Percentiles rank a stretch among this genome's conserved stretches.
These are phyloP conservation scores for Salix suchowensis DNA, from an alignment of 345 rosid species.

Conservation along the genomic window DNA sequence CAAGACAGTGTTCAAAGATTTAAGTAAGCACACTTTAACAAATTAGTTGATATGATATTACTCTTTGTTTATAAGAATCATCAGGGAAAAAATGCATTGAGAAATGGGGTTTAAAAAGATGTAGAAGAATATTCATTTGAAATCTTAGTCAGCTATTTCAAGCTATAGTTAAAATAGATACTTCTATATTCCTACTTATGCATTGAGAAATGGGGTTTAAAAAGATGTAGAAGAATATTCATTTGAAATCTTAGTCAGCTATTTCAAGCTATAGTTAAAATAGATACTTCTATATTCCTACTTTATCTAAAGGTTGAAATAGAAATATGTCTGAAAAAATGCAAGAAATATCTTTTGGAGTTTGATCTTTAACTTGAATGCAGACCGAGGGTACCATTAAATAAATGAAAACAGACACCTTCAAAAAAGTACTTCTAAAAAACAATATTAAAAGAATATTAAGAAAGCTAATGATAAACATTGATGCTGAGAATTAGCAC, in stretches of 20 bases:
- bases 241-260: no score
- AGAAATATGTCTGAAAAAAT: background rate
- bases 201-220: background rate
- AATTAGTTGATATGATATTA: background rate
- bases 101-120: background rate
- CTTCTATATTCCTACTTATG: no score
- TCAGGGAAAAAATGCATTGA: background rate
- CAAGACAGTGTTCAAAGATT: background rate
- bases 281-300: no score
- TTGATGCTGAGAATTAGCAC: background rate
- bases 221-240: no score
- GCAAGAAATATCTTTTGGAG: background rate
- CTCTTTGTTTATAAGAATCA: background rate
- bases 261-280: no score
- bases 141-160: no score
- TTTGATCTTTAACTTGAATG: background rate
- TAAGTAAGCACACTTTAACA: background rate
- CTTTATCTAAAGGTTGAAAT: background rate
- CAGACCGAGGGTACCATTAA: background rate
- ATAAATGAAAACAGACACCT: background rate
- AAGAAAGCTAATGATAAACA: no score
- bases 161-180: no score
- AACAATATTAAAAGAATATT: no score
- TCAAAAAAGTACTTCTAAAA: background rate
- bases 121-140: no score